phyloP scores from a whole-genome alignment of 257 asterid genomes.

The Pogostemon cablin region DNA sequence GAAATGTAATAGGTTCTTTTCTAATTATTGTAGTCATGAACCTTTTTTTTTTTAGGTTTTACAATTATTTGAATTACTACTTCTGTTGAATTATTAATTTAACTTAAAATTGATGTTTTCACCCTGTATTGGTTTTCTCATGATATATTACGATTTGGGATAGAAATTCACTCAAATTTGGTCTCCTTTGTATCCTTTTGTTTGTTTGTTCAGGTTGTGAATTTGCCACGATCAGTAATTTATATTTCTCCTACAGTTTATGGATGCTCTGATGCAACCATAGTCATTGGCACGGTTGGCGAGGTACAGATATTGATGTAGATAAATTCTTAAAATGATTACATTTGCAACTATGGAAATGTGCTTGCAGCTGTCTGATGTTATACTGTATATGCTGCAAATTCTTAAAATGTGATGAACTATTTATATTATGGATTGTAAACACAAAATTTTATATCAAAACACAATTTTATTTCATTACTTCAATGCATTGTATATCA shows the following conservation, averaged over 20 bases:
- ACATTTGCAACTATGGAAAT: slow-evolving; percentile 10
- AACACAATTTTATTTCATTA: slow-evolving; percentile 20
- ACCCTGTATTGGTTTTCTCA: background rate
- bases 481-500: slow-evolving; percentile 27
- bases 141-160: slow-evolving; percentile 19
- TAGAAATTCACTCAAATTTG: slow-evolving; percentile 24
- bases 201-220: slow-evolving; percentile 64
- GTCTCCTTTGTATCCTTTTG: slow-evolving; percentile 27
- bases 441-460: slow-evolving; percentile 6
- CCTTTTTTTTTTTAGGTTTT: too few species aligned
- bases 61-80: too few species aligned
- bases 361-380: slow-evolving; percentile 15
- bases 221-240: slow-evolving; percentile 94
- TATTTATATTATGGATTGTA: background rate
- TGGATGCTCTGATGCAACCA: slow-evolving; percentile 99
- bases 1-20: too few species aligned
- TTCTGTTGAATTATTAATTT: too few species aligned
- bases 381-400: slow-evolving; percentile 14
- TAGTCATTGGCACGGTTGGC: slow-evolving; percentile 96
- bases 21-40: too few species aligned
- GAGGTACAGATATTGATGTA: slow-evolving; percentile 53
- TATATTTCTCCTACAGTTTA: slow-evolving; percentile 84
- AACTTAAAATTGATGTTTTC: too few species aligned
- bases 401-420: background rate
- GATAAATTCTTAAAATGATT: slow-evolving; percentile 22